Base-by-base conservation (phyloP, 2,329 filamentous ascomycete genomes). In the Paraphaeosphaeria sporulosa region DNA sequence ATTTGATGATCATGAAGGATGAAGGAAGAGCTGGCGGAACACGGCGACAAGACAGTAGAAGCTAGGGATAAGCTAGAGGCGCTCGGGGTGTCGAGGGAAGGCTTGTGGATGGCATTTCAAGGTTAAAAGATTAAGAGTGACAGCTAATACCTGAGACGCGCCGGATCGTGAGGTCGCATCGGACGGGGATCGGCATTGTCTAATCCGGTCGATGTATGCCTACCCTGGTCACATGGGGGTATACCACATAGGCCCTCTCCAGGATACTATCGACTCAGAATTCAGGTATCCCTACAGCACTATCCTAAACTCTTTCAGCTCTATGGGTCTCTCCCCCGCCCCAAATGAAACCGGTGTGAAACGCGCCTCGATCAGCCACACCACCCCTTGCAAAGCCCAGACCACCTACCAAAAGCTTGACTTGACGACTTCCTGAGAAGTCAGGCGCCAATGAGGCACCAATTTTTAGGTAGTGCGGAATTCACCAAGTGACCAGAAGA, bases 291-390 rank as follows among this genome's bases (percentile, higher is more conserved):
- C 12, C 19, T 44, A n/a, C 7, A 44, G 42, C 42, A 44, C 1
- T 23, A 44, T 23, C 42, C 19, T n/a, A 15, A 40, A 6, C 13
- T 19, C 7, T 40, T 17, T 13, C 19, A 57, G 44, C 43, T 1
- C 1, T 36, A 57, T 25, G 23, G n/a, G 27, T 3, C 23, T 21
- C 13, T 13, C 25, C 19, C 13, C 34, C 57, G 32, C 57, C 49
- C 54, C 57, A 49, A 23, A 21, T 48, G 57, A 59, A 59, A 59
- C 57, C 9, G 43, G 34, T 44, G 27, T 50, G 51, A 59, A 55
- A 59, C 57, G 15, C 27, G 44, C 25, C 30, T 25, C n/a, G 4
- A 46, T 30, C 40, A 23, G 13, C 21, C 23, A 40, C 30, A 38
- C 17, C 15, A 46, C 30, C 27, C 56, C 40, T 27, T 30, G 49